Conservation (phyloP, 176 grass and related monocot genomes). For the Coix lacrymajobi region DNA sequence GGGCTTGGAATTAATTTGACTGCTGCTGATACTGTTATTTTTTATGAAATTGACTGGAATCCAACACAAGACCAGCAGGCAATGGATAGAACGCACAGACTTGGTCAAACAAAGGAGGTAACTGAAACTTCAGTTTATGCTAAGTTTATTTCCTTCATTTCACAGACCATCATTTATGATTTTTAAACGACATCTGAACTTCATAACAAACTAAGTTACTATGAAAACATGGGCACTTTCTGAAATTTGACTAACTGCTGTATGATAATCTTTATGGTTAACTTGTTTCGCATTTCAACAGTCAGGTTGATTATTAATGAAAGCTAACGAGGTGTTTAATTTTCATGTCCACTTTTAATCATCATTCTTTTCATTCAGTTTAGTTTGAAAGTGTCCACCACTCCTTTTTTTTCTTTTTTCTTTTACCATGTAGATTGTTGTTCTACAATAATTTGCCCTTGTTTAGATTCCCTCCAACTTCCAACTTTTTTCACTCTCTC, state of each 20-base stretch:
- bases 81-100: constrained; percentile 97
- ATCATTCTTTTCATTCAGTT: neutral
- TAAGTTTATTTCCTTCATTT: constrained; percentile 4
- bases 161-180: neutral
- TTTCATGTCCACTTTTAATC: neutral
- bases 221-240: neutral
- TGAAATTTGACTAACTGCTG: neutral
- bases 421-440: neutral
- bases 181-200: neutral
- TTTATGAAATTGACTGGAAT: constrained; percentile 99
- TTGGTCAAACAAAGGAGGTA: constrained; percentile 98
- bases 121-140: constrained; percentile 16
- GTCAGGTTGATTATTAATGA: neutral
- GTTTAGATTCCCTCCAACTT: no score
- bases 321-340: neutral
- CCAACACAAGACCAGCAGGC: constrained; percentile 98
- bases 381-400: neutral
- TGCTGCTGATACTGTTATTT: constrained; percentile 99
- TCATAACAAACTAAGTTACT: neutral
- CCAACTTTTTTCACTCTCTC: no score
- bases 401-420: neutral
- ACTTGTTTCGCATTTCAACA: neutral
- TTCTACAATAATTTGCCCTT: neutral
- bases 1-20: constrained; percentile 98
- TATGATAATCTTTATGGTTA: neutral